Conservation (phyloP, 1,284 basidiomycete genomes). For the Thelephora terrestris region DNA sequence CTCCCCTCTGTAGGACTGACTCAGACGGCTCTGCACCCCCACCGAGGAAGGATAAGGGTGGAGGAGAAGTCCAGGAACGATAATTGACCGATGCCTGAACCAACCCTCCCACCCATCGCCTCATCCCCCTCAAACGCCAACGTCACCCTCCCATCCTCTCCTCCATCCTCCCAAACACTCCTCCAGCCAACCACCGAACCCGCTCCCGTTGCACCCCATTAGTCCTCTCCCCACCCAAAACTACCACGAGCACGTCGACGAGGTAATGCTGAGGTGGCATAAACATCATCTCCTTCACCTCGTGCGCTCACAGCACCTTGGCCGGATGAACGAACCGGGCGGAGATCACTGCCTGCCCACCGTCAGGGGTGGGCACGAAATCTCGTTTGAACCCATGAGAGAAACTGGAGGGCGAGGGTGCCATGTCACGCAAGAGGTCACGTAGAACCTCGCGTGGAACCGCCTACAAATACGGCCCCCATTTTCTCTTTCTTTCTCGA, state of each 20-base stretch:
- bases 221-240: conserved; percentile 31
- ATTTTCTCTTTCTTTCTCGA: not conserved
- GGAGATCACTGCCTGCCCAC: conserved; percentile 55
- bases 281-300: conserved; percentile 38
- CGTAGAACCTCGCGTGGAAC: conserved; percentile 58
- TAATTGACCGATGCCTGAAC: conserved; percentile 45
- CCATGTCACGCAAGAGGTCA: conserved; percentile 36
- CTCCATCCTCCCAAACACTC: conserved; percentile 46
- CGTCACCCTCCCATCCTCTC: conserved; percentile 33
- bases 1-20: no score
- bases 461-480: conserved; percentile 30
- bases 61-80: conserved; percentile 35
- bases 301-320: conserved; percentile 40
- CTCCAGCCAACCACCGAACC: conserved; percentile 37
- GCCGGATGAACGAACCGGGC: conserved; percentile 50
- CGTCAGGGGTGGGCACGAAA: conserved; percentile 54
- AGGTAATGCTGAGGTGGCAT: conserved; percentile 70
- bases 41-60: no score
- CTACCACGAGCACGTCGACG: conserved; percentile 41
- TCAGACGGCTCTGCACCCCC: no score
- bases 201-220: conserved; percentile 33
- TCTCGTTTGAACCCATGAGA: conserved; percentile 43
- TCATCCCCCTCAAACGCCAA: conserved; percentile 63
- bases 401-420: conserved; percentile 32
- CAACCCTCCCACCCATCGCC: conserved; percentile 45